Percentiles rank a stretch among this genome's conserved stretches.
phyloP scores from a whole-genome alignment of 176 grass and related monocot species.

The Miscanthus lutarioriparius region DNA sequence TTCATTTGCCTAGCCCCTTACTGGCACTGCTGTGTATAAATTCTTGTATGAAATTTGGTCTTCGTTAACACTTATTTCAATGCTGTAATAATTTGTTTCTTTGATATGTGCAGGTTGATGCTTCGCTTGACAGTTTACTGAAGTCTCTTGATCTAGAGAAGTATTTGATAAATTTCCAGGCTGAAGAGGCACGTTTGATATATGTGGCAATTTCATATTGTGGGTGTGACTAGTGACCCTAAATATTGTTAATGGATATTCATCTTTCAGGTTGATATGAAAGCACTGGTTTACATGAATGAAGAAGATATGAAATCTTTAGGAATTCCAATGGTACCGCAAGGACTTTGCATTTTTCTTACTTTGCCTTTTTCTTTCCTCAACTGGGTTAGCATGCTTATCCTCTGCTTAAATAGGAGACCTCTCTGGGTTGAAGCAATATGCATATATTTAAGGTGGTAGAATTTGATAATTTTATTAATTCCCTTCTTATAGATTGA shows the following conservation, averaged over 20 bases:
- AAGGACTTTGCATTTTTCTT: not conserved
- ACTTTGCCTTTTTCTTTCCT: not conserved
- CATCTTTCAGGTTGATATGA: conserved; percentile 72
- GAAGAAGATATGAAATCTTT: conserved; percentile 68
- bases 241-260: conserved; percentile 9
- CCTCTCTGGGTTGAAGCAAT: not conserved
- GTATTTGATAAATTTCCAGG: conserved; percentile 61
- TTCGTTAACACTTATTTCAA: not conserved
- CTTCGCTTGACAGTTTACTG: conserved; percentile 55
- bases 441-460: conserved; percentile 16
- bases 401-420: not conserved
- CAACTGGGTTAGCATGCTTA: not conserved
- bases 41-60: not conserved
- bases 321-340: conserved; percentile 79
- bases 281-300: conserved; percentile 65
- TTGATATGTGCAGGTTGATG: conserved; percentile 44
- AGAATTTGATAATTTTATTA: not conserved
- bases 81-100: conserved; percentile 14
- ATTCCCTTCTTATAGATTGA: not conserved
- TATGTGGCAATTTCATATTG: not conserved
- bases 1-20: not conserved
- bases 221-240: conserved; percentile 12
- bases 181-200: conserved; percentile 64
- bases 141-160: conserved; percentile 69
- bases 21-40: not conserved